A percentile compares a stretch with the other conserved stretches of the same genome.
Evolutionary conservation across 1,139 yeast species (phyloP).

Genomic region (Kurtzmaniella quercitrusa): DNA sequence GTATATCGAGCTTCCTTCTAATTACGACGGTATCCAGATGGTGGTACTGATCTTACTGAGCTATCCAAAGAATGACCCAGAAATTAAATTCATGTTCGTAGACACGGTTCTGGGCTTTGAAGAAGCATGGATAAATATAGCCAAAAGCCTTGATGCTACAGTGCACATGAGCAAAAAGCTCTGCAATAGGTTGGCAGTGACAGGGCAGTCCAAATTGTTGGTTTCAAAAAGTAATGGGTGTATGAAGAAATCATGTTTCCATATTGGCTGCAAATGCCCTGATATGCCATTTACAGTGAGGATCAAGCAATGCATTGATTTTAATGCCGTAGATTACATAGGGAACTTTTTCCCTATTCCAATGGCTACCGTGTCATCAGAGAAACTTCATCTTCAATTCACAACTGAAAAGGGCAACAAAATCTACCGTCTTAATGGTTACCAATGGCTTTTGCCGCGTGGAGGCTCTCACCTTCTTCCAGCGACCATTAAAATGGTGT

Average conservation of each 20-base stretch:
- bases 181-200: conserved; percentile 13
- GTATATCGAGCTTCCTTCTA: conserved; percentile 38
- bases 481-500: conserved; percentile 33
- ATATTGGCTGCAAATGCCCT: conserved; percentile 23
- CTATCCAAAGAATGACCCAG: conserved; percentile 41
- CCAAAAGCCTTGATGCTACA: conserved; percentile 24
- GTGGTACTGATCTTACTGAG: conserved; percentile 27
- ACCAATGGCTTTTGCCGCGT: conserved; percentile 26
- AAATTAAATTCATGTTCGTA: conserved; percentile 36
- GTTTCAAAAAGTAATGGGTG: neutral
- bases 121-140: conserved; percentile 46
- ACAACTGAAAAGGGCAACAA: conserved; percentile 21
- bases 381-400: conserved; percentile 11
- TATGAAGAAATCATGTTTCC: conserved; percentile 16
- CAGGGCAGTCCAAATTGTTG: conserved; percentile 1
- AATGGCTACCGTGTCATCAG: conserved; percentile 8
- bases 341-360: conserved; percentile 24
- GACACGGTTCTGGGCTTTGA: conserved; percentile 53
- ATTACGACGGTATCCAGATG: conserved; percentile 37
- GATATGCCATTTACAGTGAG: conserved; percentile 15
- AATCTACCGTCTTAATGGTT: conserved; percentile 18
- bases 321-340: conserved; percentile 32
- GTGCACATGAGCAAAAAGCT: conserved; percentile 29
- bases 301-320: conserved; percentile 39
- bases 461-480: conserved; percentile 34